Base-by-base conservation (phyloP, 306 rosid species). In the Malus sieversii region DNA sequence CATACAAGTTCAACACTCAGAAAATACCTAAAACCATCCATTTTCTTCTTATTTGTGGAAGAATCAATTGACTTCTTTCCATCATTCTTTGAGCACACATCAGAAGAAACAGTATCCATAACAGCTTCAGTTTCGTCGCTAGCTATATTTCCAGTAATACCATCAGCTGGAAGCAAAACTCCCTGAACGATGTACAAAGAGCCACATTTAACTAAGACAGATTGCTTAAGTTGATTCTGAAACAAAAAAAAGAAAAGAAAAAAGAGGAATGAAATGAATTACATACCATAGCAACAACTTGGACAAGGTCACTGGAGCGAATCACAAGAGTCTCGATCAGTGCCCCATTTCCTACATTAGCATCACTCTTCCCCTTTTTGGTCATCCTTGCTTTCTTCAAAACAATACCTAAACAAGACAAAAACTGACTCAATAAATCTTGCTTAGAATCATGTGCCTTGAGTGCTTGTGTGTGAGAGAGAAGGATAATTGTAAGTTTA, bases 321-420 rank as follows among this genome's bases (percentile, higher is more conserved):
- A 94, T 86, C 57, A 90, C 90, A 29, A 94, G 86, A 4, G 95
- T 90, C 16, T 93, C 97, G 62, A 91, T 80, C 29, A 87, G 19
- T 53, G 55, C 86, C 16, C 84, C 93, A 70, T 79, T 79, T 63
- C 83, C 84, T 14, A 85, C 82, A 81, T 90, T 92, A 25, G 80
- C 73, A 58, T 66, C 72, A 63, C 79, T 73, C 72, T 81, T 88
- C 61, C 98, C 97, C 80, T 80, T 88, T 78, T 78, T 88, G 62
- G 79, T 87, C 95, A 90, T 86, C 84, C 88, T 88, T 51, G 96
- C 97, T 75, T 88, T 86, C 88, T 92, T 92, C 83, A 94, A 84
- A 72, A 94, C 90, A 76, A 91, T 84, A 66, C 90, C 98, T 92
- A 51, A 68, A 70, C 70, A 80, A 33, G 27, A n/a, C 75, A 67